Base-by-base conservation (phyloP, 1,139 yeast genomes). In the Pichia sp. region DNA sequence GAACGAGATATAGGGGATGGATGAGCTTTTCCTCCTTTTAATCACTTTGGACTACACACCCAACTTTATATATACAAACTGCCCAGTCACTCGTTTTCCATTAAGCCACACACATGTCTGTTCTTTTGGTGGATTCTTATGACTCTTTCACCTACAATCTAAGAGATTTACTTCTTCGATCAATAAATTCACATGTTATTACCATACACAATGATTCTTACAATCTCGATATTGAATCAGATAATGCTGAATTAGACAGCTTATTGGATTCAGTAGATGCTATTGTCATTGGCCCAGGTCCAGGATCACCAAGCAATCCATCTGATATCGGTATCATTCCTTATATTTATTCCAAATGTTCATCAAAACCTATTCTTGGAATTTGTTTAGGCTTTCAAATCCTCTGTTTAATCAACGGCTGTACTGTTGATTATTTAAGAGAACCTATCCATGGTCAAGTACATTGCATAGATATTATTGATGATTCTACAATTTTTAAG, bases 381-480 rank as follows among this genome's bases (percentile, higher is more conserved):
- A 85, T 94, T 7, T 94, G 99, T 60, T 70, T 94, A 17, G 99
- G 99, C 0, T 88, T 90, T 62, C 99, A 94, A 62, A 77, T 89
- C 39, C 67, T 94, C 57, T 87, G 95, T 57, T 67, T 75, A 38
- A 77, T 77, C n/a, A 53, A 59, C 45, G 95, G 91, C 10, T 79
- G 80, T 46, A 52, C 63, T 5, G 79, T 91, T 4, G 63, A 63
- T 18, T 73, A 78, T 46, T 70, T 90, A 47, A 63, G 68, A 1
- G 68, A 75, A 3, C 84, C 91, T 12, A 81, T 81, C 53, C 99
- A 94, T 61, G 99, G 99, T 4, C 96, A 90, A 60, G 77, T 87
- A 0, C 87, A 85, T 56, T 61, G 68, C 4, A 74, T 84, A 15
- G 54, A 60, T 3, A 79, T 76, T 0, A 22, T 45, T 4, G 50